phyloP scores from a whole-genome alignment of 352 stramenopile genomes.

The Globisporangium recalcitrans region DNA sequence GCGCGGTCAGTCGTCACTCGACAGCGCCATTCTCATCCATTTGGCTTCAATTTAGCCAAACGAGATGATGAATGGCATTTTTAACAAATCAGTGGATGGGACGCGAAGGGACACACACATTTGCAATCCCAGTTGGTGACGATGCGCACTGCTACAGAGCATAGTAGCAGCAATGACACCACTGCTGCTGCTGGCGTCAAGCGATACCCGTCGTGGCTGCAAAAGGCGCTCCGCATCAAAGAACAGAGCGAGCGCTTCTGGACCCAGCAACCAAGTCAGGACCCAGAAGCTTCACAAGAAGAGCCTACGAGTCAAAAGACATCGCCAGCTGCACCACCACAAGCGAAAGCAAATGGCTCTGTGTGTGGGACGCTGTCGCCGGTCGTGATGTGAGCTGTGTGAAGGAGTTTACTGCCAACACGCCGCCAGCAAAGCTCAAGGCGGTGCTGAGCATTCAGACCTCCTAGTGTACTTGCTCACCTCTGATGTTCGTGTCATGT shows the following conservation, averaged over 20 bases:
- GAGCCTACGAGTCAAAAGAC: too few species aligned
- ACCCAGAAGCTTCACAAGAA: slow-evolving; percentile 10
- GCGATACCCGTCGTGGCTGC: slow-evolving; percentile 64
- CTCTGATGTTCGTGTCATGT: too few species aligned
- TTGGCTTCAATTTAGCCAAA: too few species aligned
- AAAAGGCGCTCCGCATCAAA: slow-evolving; percentile 43
- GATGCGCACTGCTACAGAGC: background rate
- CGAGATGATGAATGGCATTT: too few species aligned
- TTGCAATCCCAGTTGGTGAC: background rate
- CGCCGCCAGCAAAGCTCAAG: background rate
- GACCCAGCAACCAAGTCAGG: slow-evolving; percentile 9
- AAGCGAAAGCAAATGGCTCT: too few species aligned
- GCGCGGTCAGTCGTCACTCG: slow-evolving; percentile 31
- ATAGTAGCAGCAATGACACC: background rate
- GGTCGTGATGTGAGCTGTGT: slow-evolving; percentile 28
- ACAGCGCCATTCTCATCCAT: slow-evolving; percentile 38
- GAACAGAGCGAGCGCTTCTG: slow-evolving; percentile 34
- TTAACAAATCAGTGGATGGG: too few species aligned
- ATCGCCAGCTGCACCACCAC: too few species aligned
- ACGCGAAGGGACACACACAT: background rate
- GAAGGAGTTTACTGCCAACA: slow-evolving; percentile 21
- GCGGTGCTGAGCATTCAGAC: background rate
- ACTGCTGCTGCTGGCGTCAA: slow-evolving; percentile 9
- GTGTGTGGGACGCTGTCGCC: slow-evolving; percentile 42
- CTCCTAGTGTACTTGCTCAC: background rate